Evolutionary conservation across 2,329 filamentous ascomycete genomes (phyloP).

Genomic region (Lecanicillium sp.): DNA sequence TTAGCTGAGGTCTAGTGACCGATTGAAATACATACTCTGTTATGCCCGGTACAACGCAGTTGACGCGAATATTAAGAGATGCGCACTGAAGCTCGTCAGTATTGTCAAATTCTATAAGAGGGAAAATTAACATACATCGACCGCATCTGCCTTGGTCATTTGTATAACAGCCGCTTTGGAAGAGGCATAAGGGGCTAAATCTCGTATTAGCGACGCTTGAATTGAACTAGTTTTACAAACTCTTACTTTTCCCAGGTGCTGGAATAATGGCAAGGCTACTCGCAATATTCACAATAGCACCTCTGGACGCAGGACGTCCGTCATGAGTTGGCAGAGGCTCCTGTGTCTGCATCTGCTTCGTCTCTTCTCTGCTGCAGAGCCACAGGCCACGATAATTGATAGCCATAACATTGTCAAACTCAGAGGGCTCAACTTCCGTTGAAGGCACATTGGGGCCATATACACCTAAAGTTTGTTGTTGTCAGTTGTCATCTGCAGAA

Average conservation of each 20-base stretch:
- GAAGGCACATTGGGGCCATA: slow-evolving; percentile 27
- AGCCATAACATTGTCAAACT: slow-evolving; percentile 33
- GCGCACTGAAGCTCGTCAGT: slow-evolving; percentile 24
- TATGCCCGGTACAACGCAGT: slow-evolving; percentile 37
- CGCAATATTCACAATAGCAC: slow-evolving; percentile 36
- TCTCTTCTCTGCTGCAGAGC: slow-evolving; percentile 33
- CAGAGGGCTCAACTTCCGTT: slow-evolving; percentile 21
- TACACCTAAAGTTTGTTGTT: slow-evolving; percentile 19
- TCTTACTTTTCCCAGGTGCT: slow-evolving; percentile 30
- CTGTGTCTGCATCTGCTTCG: slow-evolving; percentile 34
- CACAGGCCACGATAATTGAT: slow-evolving; percentile 37
- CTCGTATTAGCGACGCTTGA: background rate
- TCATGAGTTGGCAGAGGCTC: slow-evolving; percentile 33
- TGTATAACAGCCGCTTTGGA: slow-evolving; percentile 36
- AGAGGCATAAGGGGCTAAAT: slow-evolving; percentile 33
- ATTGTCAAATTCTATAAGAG: background rate
- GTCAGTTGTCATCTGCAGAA: background rate
- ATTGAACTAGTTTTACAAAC: background rate
- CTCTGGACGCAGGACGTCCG: slow-evolving; percentile 29
- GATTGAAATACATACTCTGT: slow-evolving; percentile 29
- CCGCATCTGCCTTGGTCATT: slow-evolving; percentile 38
- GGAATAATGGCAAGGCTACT: slow-evolving; percentile 33
- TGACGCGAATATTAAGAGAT: slow-evolving; percentile 34
- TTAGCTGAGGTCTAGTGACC: background rate
- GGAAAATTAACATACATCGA: slow-evolving; percentile 25